Conservation (phyloP, 2,329 filamentous ascomycete genomes). For the Akanthomyces lecanii region DNA sequence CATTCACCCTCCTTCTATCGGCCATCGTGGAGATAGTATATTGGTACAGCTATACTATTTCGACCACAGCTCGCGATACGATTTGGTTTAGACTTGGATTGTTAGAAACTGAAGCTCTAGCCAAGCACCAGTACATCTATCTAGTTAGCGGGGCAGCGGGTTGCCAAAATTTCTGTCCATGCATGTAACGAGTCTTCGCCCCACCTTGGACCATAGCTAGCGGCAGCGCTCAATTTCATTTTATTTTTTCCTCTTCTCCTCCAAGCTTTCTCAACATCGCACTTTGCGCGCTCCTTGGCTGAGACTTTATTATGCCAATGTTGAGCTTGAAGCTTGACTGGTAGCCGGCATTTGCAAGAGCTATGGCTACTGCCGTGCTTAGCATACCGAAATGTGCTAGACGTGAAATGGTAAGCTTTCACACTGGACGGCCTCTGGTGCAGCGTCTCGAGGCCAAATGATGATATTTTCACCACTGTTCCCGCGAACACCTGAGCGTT, state of each 20-base stretch:
- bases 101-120: neutral
- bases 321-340: neutral
- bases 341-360: neutral
- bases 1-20: slow-evolving; percentile 87
- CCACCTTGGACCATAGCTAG: slow-evolving; percentile 20
- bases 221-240: slow-evolving; percentile 20
- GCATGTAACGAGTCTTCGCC: slow-evolving; percentile 13
- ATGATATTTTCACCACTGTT: slow-evolving; percentile 58
- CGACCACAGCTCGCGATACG: neutral
- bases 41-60: neutral
- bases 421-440: slow-evolving; percentile 12
- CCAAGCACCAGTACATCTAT: neutral
- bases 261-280: neutral
- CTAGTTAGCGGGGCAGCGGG: slow-evolving; percentile 18
- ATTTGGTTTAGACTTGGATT: neutral
- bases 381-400: neutral
- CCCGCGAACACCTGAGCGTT: slow-evolving; percentile 57
- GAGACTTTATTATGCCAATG: neutral
- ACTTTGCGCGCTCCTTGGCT: neutral
- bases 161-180: slow-evolving; percentile 21
- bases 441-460: slow-evolving; percentile 32
- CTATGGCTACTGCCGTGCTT: neutral
- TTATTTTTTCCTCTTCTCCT: slow-evolving; percentile 19
- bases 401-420: slow-evolving; percentile 10
- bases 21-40: slow-evolving; percentile 49